A percentile compares a stretch with the other conserved stretches of the same genome.
Conservation (phyloP, 257 asterid species). For the Scutellaria galericulata region DNA sequence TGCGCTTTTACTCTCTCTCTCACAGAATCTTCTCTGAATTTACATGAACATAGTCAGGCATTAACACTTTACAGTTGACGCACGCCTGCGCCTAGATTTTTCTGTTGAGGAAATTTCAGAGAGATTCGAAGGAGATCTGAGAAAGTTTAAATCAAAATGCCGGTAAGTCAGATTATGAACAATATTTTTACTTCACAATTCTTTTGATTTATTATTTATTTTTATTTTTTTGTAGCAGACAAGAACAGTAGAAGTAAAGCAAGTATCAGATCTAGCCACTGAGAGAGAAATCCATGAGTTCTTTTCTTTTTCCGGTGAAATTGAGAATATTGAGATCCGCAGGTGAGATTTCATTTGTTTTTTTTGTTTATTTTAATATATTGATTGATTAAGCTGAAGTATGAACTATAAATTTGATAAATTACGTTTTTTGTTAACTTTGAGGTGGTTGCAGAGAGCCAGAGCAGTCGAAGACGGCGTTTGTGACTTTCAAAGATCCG, state of each 20-base stretch:
- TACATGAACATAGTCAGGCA: slow-evolving; percentile 23
- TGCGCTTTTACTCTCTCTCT: slow-evolving; percentile 26
- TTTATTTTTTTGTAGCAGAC: slow-evolving; percentile 40
- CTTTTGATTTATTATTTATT: slow-evolving; percentile 9
- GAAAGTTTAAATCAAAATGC: slow-evolving; percentile 52
- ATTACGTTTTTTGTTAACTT: slow-evolving; percentile 16
- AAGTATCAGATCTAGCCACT: slow-evolving; percentile 83
- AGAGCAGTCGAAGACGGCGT: slow-evolving; percentile 69
- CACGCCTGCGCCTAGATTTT: not conserved
- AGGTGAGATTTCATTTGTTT: slow-evolving; percentile 44
- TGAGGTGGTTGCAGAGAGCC: slow-evolving; percentile 59
- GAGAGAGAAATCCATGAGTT: slow-evolving; percentile 96
- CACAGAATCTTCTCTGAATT: slow-evolving; percentile 18
- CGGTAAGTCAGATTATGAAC: slow-evolving; percentile 46
- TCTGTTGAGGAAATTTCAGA: slow-evolving; percentile 13
- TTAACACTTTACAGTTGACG: slow-evolving; percentile 12
- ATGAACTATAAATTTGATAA: slow-evolving; percentile 1
- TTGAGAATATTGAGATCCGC: slow-evolving; percentile 81
- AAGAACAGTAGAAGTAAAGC: slow-evolving; percentile 71
- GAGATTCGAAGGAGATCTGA: slow-evolving; percentile 33
- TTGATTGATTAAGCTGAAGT: not conserved
- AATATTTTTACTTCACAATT: slow-evolving; percentile 8
- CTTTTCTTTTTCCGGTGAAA: slow-evolving; percentile 94
- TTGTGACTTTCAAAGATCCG: slow-evolving; percentile 89
- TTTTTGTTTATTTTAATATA: not conserved